phyloP scores from a whole-genome alignment of 2,329 filamentous ascomycete species.

The Aureobasidium sp. region DNA sequence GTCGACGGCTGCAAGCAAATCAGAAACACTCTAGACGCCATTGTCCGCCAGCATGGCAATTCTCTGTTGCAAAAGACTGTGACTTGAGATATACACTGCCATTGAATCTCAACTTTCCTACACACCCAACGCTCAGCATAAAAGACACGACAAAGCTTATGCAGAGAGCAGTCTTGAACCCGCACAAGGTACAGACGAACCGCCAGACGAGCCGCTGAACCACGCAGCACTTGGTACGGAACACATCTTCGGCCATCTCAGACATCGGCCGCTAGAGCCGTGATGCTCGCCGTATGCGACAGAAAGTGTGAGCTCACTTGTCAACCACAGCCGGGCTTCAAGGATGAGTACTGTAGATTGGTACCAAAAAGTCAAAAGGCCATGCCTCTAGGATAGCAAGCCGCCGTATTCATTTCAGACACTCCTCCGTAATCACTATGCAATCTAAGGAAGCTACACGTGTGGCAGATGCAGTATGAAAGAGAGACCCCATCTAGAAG shows the following conservation, averaged over 20 bases:
- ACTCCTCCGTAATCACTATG: no score
- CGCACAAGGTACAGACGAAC: background rate
- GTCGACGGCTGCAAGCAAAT: constrained; percentile 88
- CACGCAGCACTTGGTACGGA: background rate
- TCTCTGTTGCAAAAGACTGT: constrained; percentile 44
- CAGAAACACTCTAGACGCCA: constrained; percentile 66
- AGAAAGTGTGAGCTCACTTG: background rate
- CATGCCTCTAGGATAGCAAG: background rate
- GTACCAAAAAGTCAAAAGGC: background rate
- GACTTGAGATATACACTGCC: background rate
- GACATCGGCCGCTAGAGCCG: background rate
- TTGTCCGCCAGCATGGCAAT: constrained; percentile 63
- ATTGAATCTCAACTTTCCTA: background rate
- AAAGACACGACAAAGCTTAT: background rate
- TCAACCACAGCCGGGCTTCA: background rate
- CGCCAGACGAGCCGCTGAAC: background rate
- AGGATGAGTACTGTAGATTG: background rate
- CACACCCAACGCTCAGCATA: background rate
- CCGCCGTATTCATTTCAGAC: no score
- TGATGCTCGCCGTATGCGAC: background rate
- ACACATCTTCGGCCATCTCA: background rate
- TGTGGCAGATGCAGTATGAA: no score
- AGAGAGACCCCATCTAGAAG: no score
- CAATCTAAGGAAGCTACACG: no score
- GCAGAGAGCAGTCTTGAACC: background rate